These are phyloP conservation scores for Arthroderma uncinatum DNA, from an alignment of 2,329 filamentous ascomycete genomes.

Conservation along the genomic window DNA sequence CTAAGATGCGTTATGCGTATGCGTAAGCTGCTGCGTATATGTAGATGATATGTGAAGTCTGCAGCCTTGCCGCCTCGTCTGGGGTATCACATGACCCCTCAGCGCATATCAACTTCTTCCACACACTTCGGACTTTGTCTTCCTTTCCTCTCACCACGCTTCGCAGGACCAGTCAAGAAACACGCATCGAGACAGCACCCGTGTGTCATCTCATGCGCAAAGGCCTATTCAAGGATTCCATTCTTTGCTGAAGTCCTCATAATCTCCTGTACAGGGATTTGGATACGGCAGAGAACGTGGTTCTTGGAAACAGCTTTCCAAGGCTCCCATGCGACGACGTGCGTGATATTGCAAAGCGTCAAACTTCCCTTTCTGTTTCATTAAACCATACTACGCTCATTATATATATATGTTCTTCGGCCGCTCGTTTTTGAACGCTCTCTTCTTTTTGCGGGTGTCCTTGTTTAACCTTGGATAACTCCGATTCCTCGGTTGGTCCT, in stretches of 20 bases:
- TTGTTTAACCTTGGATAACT: slow-evolving; percentile 28
- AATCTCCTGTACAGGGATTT: slow-evolving; percentile 23
- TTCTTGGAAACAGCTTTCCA: slow-evolving; percentile 40
- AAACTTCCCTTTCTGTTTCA: slow-evolving; percentile 19
- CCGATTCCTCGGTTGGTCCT: slow-evolving; percentile 23
- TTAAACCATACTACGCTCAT: slow-evolving; percentile 26
- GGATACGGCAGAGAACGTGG: slow-evolving; percentile 21
- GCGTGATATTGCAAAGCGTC: slow-evolving; percentile 41
- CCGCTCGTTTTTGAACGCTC: slow-evolving; percentile 16
- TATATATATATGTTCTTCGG: slow-evolving; percentile 31
- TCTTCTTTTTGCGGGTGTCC: slow-evolving; percentile 25
- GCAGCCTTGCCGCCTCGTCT: neutral
- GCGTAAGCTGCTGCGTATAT: no score
- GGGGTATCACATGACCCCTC: slow-evolving; percentile 8
- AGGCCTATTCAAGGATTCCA: slow-evolving; percentile 19
- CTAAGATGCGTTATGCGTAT: no score
- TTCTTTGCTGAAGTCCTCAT: slow-evolving; percentile 19
- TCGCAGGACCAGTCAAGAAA: slow-evolving; percentile 29
- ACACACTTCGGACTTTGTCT: slow-evolving; percentile 7
- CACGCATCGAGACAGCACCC: slow-evolving; percentile 20
- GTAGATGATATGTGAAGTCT: neutral
- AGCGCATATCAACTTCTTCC: slow-evolving; percentile 10
- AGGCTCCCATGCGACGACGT: slow-evolving; percentile 44
- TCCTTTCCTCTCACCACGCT: slow-evolving; percentile 33
- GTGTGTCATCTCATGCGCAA: slow-evolving; percentile 39